phyloP scores from a whole-genome alignment of 306 rosid species.

The Macrotyloma uniflorum region DNA sequence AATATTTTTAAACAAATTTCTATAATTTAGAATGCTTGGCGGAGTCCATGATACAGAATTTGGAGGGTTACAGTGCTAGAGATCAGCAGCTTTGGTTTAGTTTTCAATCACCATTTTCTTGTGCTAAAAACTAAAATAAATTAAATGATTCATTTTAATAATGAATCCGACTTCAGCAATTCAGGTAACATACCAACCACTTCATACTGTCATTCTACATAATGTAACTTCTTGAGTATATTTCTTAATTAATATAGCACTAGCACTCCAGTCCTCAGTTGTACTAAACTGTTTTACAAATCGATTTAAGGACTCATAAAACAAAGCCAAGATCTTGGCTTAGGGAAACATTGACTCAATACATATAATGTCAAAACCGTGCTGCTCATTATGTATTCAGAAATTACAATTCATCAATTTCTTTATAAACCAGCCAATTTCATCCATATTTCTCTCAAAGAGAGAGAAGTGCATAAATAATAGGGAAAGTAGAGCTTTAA shows the following conservation, averaged over 20 bases:
- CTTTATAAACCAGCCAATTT: background rate
- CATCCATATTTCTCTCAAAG: conserved; percentile 25
- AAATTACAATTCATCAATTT: conserved; percentile 10
- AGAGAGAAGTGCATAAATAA: background rate
- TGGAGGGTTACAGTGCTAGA: conserved; percentile 5
- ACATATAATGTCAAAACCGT: background rate
- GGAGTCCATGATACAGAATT: background rate
- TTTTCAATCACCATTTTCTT: background rate
- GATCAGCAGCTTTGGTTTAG: conserved; percentile 9
- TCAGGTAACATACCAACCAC: conserved; percentile 13
- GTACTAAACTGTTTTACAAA: conserved; percentile 7
- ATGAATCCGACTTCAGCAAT: conserved; percentile 1
- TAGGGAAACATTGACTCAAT: background rate
- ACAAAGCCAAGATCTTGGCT: background rate
- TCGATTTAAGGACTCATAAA: background rate
- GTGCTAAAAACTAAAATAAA: background rate
- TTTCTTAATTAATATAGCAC: conserved; percentile 23
- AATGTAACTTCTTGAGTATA: conserved; percentile 1
- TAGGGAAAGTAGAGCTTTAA: conserved; percentile 24
- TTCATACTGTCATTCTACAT: conserved; percentile 23
- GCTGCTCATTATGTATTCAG: conserved; percentile 5
- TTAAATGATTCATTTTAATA: background rate
- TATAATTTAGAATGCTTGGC: conserved; percentile 21
- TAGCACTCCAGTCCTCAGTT: background rate
- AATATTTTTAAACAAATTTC: background rate